A percentile compares a stretch with the other conserved stretches of the same genome.
phyloP scores from a whole-genome alignment of 345 rosid species.

The Eucalyptus fibrosa region DNA sequence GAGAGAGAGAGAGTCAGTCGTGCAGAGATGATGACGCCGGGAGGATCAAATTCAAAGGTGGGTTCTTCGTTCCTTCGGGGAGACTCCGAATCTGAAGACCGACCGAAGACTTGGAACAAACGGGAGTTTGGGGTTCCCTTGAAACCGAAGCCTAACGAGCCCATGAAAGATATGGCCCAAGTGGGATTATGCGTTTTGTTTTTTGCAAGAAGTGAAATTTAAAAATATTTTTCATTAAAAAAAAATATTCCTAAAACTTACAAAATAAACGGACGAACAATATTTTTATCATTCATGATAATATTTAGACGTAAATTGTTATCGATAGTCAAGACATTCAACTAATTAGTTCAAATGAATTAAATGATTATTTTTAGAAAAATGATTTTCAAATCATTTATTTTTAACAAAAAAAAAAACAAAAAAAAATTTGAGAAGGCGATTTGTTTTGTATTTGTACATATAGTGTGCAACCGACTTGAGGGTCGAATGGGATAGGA shows the following conservation, averaged over 20 bases:
- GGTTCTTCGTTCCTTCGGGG: neutral
- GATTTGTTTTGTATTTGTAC: neutral
- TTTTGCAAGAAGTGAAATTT: no score
- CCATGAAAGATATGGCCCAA: neutral
- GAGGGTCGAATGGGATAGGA: neutral
- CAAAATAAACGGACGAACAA: no score
- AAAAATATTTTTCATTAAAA: no score
- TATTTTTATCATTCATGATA: accelerated
- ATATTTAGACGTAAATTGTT: no score
- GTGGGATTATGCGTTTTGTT: neutral
- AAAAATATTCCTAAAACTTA: no score
- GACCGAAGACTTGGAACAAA: neutral
- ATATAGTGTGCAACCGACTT: neutral
- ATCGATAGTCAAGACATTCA: no score
- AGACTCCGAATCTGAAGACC: neutral
- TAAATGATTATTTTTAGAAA: no score
- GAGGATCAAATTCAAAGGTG: neutral
- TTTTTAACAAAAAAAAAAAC: no score
- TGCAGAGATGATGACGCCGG: neutral
- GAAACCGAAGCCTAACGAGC: neutral
- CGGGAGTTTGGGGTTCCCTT: neutral
- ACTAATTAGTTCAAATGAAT: no score
- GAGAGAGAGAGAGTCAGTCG: neutral
- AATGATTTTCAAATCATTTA: no score
- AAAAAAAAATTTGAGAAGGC: no score